Evolutionary conservation across 805 yeast species (phyloP), one percentile per base, ranked within the genome.

Genomic region (Maudiozyma barnettii): DNA sequence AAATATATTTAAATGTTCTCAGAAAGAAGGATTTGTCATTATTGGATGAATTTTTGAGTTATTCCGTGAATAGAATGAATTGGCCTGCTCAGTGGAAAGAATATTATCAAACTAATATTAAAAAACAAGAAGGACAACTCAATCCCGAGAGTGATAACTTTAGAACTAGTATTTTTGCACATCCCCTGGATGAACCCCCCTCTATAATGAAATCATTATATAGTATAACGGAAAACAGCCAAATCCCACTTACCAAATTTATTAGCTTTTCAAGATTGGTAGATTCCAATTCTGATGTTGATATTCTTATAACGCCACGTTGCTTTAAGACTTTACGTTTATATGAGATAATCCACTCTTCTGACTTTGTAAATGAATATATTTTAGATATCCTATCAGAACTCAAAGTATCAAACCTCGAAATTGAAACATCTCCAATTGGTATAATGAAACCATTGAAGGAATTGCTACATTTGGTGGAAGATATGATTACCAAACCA

Each of bases 371-470:
- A 0, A 67, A 77, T 0, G 67, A 62, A 10, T 79, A 80, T 49
- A 72, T 87, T 22, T 75, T 85, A 1, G 79, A 75, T 49, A 65
- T 82, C 57, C 74, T 87, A 74, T 75, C 75, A 9, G 81, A 78
- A 31, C 74, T 75, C 50, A 75, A 74, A 4, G 73, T 87, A 18
- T 68, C 72, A 1, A 57, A 67, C 18, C 62, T 66, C 4, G 79
- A 75, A 43, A 61, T 88, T 5, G 85, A 84, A 38, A 75, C 88
- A 0, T 84, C 74, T 54, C 96, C 96, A 0, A 64, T 79, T 2
- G 95, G 95, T 0, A 69, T 89, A 1, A 65, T 75, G 30, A 63
- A 84, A 4, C 87, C 95, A 0, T 63, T 90, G 43, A 77, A 77
- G 51, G 88, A 80, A 49, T 75, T 80, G 1, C 64, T 84, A 16